Percentiles rank a stretch among this genome's conserved stretches.
These are phyloP conservation scores for Platanthera zijinensis DNA, from an alignment of 106 monocot species.

Conservation along the genomic window DNA sequence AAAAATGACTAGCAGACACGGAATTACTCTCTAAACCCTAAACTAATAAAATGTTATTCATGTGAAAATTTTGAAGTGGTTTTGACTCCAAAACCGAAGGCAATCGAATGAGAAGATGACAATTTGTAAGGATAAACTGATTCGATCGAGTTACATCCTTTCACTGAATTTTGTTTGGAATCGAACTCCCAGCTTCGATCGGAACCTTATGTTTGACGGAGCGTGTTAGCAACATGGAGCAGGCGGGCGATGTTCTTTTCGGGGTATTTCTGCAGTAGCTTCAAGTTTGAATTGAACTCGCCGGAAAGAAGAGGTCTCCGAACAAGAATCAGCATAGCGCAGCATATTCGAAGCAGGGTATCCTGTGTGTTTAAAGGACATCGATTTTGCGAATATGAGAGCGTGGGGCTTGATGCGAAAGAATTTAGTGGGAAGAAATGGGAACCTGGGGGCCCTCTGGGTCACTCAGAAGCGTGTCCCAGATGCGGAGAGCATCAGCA, in stretches of 20 bases:
- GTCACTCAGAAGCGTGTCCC: slow-evolving; percentile 16
- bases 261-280: slow-evolving; percentile 14
- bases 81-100: too few relatives aligned
- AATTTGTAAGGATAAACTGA: too few relatives aligned
- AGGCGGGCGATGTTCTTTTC: slow-evolving; percentile 12
- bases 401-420: too few relatives aligned
- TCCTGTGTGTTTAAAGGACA: neutral
- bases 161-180: too few relatives aligned
- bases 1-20: too few relatives aligned
- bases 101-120: too few relatives aligned
- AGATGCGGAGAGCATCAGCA: slow-evolving; percentile 12
- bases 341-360: slow-evolving; percentile 13
- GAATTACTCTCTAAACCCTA: too few relatives aligned
- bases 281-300: slow-evolving; percentile 15
- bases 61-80: too few relatives aligned
- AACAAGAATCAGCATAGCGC: slow-evolving; percentile 17
- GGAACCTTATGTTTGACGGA: neutral
- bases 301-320: slow-evolving; percentile 12
- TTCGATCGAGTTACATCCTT: too few relatives aligned
- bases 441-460: slow-evolving; percentile 14
- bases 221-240: slow-evolving; percentile 16
- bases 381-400: too few relatives aligned
- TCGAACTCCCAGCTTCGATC: neutral
- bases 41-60: too few relatives aligned
- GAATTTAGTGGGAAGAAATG: neutral